phyloP scores from a whole-genome alignment of 75 land plant species.

The Chamaecyparis obtusa region DNA sequence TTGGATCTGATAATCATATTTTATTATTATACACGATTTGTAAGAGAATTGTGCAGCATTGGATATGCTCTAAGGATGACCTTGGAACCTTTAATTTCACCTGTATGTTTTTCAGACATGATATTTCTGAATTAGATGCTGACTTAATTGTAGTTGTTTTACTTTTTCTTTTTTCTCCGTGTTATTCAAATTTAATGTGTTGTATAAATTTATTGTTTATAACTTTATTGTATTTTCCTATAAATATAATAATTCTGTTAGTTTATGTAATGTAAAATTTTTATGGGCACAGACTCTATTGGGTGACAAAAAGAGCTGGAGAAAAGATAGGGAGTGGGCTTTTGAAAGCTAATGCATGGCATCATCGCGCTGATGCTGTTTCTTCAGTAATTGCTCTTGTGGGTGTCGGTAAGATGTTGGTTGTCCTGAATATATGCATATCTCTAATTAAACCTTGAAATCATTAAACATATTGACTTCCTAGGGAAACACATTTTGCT shows the following conservation, averaged over 20 bases:
- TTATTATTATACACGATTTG: not conserved
- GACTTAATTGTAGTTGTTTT: not conserved
- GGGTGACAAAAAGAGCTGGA: constrained; percentile 90
- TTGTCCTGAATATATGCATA: not conserved
- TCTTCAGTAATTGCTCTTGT: constrained; percentile 95
- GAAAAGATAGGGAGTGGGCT: constrained; percentile 82
- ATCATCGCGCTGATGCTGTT: constrained; percentile 98
- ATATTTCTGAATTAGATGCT: not conserved
- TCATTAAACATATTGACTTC: not conserved
- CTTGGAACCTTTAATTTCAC: not conserved
- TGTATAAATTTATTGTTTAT: not conserved
- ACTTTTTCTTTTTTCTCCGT: not conserved
- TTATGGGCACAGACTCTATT: constrained; percentile 57
- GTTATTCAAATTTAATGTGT: not conserved
- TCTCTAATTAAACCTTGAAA: not conserved
- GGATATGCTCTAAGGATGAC: not conserved
- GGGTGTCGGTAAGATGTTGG: constrained; percentile 80
- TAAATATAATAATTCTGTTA: not conserved
- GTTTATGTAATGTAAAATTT: not conserved
- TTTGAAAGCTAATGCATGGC: constrained; percentile 99
- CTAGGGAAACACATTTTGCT: not conserved
- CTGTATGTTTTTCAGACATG: not conserved
- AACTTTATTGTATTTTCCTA: not conserved
- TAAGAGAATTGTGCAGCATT: not conserved
- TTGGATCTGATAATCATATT: not conserved